Evolutionary conservation across 805 yeast species (phyloP).

Genomic region (Suhomyces tanzawaensis): DNA sequence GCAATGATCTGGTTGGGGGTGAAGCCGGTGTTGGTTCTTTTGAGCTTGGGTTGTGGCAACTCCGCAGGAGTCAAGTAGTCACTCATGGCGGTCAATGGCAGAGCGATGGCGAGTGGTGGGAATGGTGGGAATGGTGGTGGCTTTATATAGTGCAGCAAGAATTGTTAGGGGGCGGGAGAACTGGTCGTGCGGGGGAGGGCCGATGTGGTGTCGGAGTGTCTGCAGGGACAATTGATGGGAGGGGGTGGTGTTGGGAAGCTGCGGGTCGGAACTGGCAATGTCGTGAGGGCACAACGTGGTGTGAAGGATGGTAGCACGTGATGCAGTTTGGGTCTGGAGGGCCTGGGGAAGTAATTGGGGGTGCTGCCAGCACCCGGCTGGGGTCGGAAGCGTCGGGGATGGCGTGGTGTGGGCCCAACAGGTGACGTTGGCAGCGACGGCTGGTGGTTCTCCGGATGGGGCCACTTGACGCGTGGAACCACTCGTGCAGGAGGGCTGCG

Average conservation of each 20-base stretch:
- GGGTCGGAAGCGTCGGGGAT: too few relatives aligned
- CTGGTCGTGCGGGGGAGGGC: not conserved
- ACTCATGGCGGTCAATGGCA: constrained; percentile 21
- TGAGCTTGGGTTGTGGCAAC: constrained; percentile 46
- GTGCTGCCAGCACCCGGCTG: too few relatives aligned
- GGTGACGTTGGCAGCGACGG: not conserved
- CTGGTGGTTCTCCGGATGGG: not conserved
- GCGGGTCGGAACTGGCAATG: too few relatives aligned
- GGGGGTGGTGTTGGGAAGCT: too few relatives aligned
- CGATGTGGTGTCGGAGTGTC: too few relatives aligned
- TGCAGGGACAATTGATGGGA: too few relatives aligned
- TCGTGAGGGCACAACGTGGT: too few relatives aligned
- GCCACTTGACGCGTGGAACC: not conserved
- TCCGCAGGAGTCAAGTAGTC: constrained; percentile 38
- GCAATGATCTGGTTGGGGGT: constrained; percentile 85
- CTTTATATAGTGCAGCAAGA: not conserved
- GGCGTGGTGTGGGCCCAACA: not conserved
- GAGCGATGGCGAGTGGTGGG: not conserved
- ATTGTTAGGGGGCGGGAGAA: not conserved
- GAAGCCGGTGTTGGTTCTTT: constrained; percentile 85
- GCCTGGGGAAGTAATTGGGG: too few relatives aligned
- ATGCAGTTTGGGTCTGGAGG: too few relatives aligned
- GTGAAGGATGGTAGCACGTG: too few relatives aligned
- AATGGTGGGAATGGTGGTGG: not conserved
- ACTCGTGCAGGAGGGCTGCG: not conserved